A percentile compares a stretch with the other conserved stretches of the same genome.
These are phyloP conservation scores for Ophiostoma sp. DNA, from an alignment of 2,329 filamentous ascomycete genomes.

Conservation along the genomic window DNA sequence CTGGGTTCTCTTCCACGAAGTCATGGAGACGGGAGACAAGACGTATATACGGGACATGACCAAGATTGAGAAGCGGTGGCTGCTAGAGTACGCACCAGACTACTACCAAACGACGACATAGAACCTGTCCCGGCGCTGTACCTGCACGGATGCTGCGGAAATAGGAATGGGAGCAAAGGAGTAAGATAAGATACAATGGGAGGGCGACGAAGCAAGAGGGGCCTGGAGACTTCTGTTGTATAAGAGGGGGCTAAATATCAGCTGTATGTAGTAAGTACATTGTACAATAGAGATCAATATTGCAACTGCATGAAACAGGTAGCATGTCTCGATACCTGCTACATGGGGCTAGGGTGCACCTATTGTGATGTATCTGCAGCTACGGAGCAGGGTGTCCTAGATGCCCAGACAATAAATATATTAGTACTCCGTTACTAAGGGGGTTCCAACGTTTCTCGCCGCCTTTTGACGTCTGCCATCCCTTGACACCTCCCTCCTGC, in stretches of 20 bases:
- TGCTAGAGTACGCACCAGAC: constrained; percentile 79
- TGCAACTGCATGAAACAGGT: not conserved
- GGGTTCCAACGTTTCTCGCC: not conserved
- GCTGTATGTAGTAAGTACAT: not conserved
- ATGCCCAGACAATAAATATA: not conserved
- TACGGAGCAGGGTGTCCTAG: not conserved
- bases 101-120: constrained; percentile 56
- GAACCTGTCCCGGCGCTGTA: not conserved
- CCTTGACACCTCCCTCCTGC: not conserved
- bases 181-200: too few species aligned
- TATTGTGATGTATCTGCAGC: not conserved
- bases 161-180: too few species aligned
- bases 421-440: not conserved
- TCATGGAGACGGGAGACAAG: constrained; percentile 83
- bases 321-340: not conserved
- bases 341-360: not conserved
- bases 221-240: not conserved
- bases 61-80: constrained; percentile 90
- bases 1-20: constrained; percentile 93
- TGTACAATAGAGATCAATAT: not conserved
- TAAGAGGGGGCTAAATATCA: not conserved
- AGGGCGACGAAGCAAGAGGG: too few species aligned
- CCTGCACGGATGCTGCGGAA: too few species aligned
- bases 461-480: not conserved
- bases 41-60: constrained; percentile 85